Evolutionary conservation across 768 basidiomycete genomes (phyloP).

Genomic region (Leccinum arenicola): DNA sequence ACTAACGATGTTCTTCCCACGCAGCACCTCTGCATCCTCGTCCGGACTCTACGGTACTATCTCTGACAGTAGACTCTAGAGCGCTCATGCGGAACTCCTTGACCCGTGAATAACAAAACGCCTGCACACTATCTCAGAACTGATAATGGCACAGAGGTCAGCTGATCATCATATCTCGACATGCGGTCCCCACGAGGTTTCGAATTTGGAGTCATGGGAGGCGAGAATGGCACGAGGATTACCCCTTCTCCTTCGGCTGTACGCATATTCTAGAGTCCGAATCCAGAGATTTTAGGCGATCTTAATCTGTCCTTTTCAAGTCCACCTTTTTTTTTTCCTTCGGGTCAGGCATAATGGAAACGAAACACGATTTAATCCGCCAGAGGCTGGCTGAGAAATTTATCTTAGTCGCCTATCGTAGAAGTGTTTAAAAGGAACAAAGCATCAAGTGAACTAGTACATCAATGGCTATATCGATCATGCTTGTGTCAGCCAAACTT

Average conservation of each 20-base stretch:
- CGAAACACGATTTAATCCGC: neutral
- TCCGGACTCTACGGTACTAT: neutral
- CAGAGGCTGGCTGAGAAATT: neutral
- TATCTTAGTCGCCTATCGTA: constrained; percentile 1
- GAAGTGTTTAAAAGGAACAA: constrained; percentile 2
- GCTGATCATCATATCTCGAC: constrained; percentile 21
- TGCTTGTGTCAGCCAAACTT: neutral
- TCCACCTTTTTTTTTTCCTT: neutral
- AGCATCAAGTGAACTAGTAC: neutral
- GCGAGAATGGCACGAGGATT: constrained; percentile 8
- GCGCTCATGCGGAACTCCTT: constrained; percentile 6
- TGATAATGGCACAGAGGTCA: constrained; percentile 10
- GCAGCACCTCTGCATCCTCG: neutral
- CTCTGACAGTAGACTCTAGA: neutral
- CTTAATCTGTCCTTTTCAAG: constrained; percentile 18
- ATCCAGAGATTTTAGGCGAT: neutral
- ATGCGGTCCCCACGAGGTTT: constrained; percentile 27
- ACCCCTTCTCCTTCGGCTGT: constrained; percentile 5
- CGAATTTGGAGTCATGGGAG: constrained; percentile 14
- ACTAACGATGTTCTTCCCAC: neutral
- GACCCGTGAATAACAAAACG: neutral
- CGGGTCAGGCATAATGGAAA: neutral
- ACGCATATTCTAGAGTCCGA: neutral
- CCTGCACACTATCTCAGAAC: constrained; percentile 3
- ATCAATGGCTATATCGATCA: constrained; percentile 2